Percentiles rank a stretch among this genome's conserved stretches.
Evolutionary conservation across 169 alveolate genomes (phyloP).

Genomic region (Plasmodium gaboni): DNA sequence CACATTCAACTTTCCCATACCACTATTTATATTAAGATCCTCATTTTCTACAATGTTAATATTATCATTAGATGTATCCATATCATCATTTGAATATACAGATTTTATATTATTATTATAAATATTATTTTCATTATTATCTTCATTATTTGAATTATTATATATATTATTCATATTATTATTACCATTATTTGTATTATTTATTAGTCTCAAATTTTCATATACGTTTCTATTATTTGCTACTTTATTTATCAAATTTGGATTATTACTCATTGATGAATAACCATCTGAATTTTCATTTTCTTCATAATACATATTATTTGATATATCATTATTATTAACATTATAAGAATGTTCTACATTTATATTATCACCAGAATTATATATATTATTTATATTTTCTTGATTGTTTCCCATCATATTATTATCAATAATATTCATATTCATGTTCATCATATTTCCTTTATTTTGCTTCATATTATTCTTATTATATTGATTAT

Average conservation of each 20-base stretch:
- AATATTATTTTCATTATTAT: not conserved
- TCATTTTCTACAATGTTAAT: not conserved
- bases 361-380: not conserved
- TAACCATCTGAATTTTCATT: not conserved
- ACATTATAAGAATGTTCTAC: not conserved
- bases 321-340: not conserved
- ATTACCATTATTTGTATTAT: not conserved
- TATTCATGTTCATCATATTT: not conserved
- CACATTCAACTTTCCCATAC: not conserved
- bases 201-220: slow-evolving; percentile 8
- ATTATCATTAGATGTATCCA: not conserved
- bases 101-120: not conserved
- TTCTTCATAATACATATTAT: slow-evolving; percentile 5
- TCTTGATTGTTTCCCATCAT: not conserved
- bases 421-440: too few relatives aligned
- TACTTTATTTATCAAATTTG: not conserved
- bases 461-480: not conserved
- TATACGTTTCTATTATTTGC: not conserved
- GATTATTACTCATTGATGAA: not conserved
- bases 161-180: not conserved
- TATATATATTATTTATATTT: not conserved
- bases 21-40: not conserved
- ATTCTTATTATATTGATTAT: slow-evolving; percentile 2
- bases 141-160: not conserved
- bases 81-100: not conserved